Conservation (phyloP, 164 flowering plant genomes). For the Macadamia tetraphylla region DNA sequence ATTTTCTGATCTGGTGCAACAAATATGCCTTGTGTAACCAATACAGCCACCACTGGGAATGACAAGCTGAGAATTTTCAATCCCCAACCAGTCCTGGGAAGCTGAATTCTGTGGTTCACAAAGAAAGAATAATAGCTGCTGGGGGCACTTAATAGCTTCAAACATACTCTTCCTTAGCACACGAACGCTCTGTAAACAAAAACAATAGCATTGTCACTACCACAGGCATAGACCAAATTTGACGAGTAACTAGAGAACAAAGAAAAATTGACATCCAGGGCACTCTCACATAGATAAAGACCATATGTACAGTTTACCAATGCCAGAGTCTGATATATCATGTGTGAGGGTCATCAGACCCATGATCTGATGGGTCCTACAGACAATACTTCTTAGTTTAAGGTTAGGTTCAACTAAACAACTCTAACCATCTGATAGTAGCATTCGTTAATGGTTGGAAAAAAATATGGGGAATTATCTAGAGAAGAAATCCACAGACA, state of each 20-base stretch:
- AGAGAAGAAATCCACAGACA: no score
- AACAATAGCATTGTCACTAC: background rate
- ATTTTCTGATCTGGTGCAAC: background rate
- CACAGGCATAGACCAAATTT: background rate
- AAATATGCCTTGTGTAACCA: background rate
- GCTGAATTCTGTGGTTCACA: background rate
- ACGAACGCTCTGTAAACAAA: constrained; percentile 47
- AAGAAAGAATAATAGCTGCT: background rate
- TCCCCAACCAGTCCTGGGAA: background rate
- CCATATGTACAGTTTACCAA: background rate
- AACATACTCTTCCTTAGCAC: constrained; percentile 35
- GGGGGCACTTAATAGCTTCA: constrained; percentile 1
- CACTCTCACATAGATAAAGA: background rate
- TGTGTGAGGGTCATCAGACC: background rate
- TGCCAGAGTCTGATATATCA: background rate
- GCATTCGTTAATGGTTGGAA: no score
- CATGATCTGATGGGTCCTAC: background rate
- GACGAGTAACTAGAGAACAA: constrained; percentile 2
- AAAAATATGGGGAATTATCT: no score
- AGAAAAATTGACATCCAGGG: background rate
- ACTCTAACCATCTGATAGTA: no score
- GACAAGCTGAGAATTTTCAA: constrained; percentile 1
- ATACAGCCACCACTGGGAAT: constrained; percentile 4
- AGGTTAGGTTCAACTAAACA: background rate
- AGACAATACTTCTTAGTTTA: background rate